Base-by-base conservation (phyloP, 139 green algal genomes). In the Parachlorella kessleri region DNA sequence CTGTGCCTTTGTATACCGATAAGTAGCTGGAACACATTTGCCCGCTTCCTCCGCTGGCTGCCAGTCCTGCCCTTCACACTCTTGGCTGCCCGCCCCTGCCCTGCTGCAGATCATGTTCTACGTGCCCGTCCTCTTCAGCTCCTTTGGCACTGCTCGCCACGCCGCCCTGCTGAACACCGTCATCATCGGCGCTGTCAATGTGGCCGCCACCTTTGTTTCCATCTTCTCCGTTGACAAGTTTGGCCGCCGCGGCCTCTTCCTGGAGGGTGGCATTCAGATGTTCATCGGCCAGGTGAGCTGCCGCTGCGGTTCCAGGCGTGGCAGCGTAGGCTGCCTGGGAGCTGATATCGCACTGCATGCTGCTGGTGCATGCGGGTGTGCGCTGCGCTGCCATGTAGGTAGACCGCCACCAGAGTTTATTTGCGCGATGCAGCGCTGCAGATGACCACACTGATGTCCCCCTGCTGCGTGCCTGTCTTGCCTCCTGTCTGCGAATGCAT, bases 231-330 rank as follows among this genome's bases (percentile, higher is more conserved):
- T 94, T 5, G 90, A 94, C 75, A 66, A 69, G 9, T 41, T 85
- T 2, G 87, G 90, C 32, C 77, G 90, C 36, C 67, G 66, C 37
- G 53, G 74, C 26, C 78, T 94, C 38, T 90, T 95, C 66, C 77
- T 94, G 26, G 73, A 87, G 70, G 90, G 85, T 4, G 91, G 90
- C 40, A 63, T 87, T 3, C 87, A 92, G 81, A 94, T 94, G 90
- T 66, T 90, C 39, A 55, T 85, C 23, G 72, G 70, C 33, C 82
- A 91, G 85, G 76, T 86, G 23, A 23, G 79, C 39, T 14, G 48
- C 21, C 14, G 48, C 14, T 59, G 48, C 14, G 48, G 48, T 59
- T 14, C 14, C 14, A 59, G 21, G 48, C 14, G 48, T 18, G 48
- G 48, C 14, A 18, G 48, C 14, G 21, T 28, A 59, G 48, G 48